phyloP scores from a whole-genome alignment of 305 asterid genomes.

The Rubia peregrina region DNA sequence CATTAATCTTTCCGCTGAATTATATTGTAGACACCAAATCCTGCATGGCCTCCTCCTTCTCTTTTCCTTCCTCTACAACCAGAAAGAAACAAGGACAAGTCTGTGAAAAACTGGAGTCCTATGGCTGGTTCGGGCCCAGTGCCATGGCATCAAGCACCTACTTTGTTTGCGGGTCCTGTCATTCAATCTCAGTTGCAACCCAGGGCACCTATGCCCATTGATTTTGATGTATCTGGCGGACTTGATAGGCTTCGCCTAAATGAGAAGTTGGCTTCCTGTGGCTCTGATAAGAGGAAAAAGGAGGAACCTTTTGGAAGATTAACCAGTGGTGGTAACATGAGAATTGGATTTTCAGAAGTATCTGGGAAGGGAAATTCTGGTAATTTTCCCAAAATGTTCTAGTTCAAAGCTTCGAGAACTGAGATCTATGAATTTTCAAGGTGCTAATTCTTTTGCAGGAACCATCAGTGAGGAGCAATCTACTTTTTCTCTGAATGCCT shows the following conservation, averaged over 20 bases:
- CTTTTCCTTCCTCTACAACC: slow-evolving; percentile 68
- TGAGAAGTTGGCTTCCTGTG: slow-evolving; percentile 39
- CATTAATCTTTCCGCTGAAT: slow-evolving; percentile 13
- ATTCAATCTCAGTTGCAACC: slow-evolving; percentile 43
- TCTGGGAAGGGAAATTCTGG: slow-evolving; percentile 54
- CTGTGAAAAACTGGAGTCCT: slow-evolving; percentile 57
- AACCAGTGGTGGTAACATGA: slow-evolving; percentile 44
- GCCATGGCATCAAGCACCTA: slow-evolving; percentile 76
- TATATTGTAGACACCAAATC: slow-evolving; percentile 79
- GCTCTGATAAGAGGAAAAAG: slow-evolving; percentile 37
- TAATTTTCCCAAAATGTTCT: slow-evolving; percentile 18
- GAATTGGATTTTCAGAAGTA: slow-evolving; percentile 34
- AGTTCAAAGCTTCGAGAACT: not conserved
- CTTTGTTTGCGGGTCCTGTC: slow-evolving; percentile 44
- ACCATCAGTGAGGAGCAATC: slow-evolving; percentile 38
- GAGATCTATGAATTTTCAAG: slow-evolving; percentile 2
- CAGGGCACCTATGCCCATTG: slow-evolving; percentile 45
- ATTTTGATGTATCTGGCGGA: slow-evolving; percentile 40
- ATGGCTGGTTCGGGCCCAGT: slow-evolving; percentile 78
- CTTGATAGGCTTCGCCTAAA: slow-evolving; percentile 29
- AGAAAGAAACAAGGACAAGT: slow-evolving; percentile 69
- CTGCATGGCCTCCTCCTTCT: slow-evolving; percentile 99
- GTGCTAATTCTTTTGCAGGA: slow-evolving; percentile 37
- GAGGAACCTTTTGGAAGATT: slow-evolving; percentile 43
- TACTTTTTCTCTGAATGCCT: slow-evolving; percentile 30